phyloP scores from a whole-genome alignment of 768 basidiomycete species.

The Phlebiopsis flavidoalba region DNA sequence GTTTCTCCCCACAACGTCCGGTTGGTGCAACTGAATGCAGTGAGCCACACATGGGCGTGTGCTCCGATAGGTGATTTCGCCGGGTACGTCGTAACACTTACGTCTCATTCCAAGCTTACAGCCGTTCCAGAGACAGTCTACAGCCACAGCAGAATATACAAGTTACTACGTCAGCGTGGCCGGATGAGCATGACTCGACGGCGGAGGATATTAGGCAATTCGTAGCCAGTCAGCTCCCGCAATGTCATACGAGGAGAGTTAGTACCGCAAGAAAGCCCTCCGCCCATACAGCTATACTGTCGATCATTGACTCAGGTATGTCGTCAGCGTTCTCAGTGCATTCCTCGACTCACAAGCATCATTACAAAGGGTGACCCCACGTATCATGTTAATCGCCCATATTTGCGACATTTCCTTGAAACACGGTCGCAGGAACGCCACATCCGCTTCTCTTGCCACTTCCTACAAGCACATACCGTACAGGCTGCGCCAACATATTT shows the following conservation, averaged over 20 bases:
- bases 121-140: constrained; percentile 33
- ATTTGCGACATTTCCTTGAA: constrained; percentile 44
- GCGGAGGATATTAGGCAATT: constrained; percentile 43
- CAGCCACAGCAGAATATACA: constrained; percentile 43
- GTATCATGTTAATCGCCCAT: background rate
- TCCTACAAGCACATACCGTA: constrained; percentile 55
- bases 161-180: constrained; percentile 37
- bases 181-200: constrained; percentile 32
- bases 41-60: constrained; percentile 71
- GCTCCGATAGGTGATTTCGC: constrained; percentile 29
- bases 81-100: constrained; percentile 35
- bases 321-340: background rate
- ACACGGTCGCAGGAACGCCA: constrained; percentile 40
- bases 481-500: constrained; percentile 43
- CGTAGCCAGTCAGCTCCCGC: constrained; percentile 44
- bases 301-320: constrained; percentile 43
- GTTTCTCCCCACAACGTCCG: constrained; percentile 34
- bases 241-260: constrained; percentile 44
- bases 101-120: background rate
- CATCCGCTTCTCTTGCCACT: constrained; percentile 28
- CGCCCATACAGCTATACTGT: constrained; percentile 49
- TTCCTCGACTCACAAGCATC: background rate
- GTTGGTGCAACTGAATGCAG: constrained; percentile 52
- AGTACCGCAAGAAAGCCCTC: constrained; percentile 38
- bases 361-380: background rate